Conservation (phyloP, 2,329 filamentous ascomycete species). For the Aspergillus arachidicola region DNA sequence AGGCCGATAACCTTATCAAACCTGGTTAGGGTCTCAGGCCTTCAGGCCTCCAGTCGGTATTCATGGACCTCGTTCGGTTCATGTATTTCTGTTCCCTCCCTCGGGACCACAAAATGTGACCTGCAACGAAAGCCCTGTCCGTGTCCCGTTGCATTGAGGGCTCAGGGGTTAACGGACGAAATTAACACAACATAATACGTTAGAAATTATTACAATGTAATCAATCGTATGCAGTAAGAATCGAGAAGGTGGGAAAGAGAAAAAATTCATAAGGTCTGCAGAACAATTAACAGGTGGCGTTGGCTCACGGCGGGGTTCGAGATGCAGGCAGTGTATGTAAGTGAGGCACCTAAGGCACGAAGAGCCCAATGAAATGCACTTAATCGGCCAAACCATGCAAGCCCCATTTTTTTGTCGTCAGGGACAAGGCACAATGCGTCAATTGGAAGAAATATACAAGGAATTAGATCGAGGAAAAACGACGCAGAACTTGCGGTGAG, state of each 20-base stretch:
- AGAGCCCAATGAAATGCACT: neutral
- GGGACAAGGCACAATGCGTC: conserved; percentile 1
- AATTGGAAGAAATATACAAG: conserved; percentile 1
- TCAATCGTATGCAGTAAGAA: neutral
- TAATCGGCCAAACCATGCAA: neutral
- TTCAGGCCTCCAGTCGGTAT: neutral
- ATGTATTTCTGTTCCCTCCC: neutral
- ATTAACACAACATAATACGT: neutral
- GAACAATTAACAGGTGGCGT: conserved; percentile 5
- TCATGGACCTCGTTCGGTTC: neutral
- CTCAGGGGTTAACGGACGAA: neutral
- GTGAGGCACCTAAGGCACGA: neutral
- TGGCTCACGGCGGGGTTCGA: conserved; percentile 6
- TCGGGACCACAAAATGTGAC: neutral
- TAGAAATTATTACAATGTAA: conserved; percentile 2
- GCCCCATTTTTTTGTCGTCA: neutral
- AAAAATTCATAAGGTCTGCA: neutral
- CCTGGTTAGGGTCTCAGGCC: neutral
- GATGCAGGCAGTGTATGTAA: neutral
- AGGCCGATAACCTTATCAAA: neutral
- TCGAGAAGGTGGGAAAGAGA: neutral
- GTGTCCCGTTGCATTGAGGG: neutral
- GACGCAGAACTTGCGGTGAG: conserved; percentile 2
- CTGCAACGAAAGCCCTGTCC: neutral
- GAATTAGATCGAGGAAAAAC: conserved; percentile 1